phyloP scores from a whole-genome alignment of 2,329 filamentous ascomycete genomes.

The Neurospora sp. region DNA sequence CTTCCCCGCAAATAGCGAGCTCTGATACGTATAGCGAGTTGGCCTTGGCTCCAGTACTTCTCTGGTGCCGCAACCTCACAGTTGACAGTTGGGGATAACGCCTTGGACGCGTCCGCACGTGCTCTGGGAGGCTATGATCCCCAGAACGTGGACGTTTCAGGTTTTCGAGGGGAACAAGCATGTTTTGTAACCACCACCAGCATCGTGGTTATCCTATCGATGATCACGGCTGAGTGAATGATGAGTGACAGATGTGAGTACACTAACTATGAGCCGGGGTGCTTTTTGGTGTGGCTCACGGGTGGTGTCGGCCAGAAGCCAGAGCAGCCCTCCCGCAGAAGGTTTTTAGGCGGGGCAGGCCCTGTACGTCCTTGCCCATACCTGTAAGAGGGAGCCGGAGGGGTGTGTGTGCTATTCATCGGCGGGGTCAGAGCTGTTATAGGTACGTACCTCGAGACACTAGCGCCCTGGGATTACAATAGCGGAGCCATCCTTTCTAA shows the following conservation, averaged over 20 bases:
- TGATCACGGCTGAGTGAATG: neutral
- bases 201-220: neutral
- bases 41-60: neutral
- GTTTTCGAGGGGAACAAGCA: neutral
- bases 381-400: neutral
- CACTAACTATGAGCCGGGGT: neutral
- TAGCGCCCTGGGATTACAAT: neutral
- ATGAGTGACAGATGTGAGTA: neutral
- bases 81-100: neutral
- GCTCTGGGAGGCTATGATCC: neutral
- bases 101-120: neutral
- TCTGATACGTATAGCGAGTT: neutral
- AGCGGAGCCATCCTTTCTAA: neutral
- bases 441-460: conserved; percentile 2
- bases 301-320: neutral
- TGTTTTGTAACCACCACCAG: neutral
- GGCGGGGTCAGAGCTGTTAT: neutral
- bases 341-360: too few relatives aligned
- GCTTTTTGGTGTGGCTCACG: neutral
- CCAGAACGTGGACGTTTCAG: neutral
- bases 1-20: neutral
- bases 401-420: neutral
- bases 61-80: neutral
- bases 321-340: too few relatives aligned
- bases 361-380: too few relatives aligned